Evolutionary conservation across 2,329 filamentous ascomycete species (phyloP).

Genomic region (Sclerotinia sclerotiorum): DNA sequence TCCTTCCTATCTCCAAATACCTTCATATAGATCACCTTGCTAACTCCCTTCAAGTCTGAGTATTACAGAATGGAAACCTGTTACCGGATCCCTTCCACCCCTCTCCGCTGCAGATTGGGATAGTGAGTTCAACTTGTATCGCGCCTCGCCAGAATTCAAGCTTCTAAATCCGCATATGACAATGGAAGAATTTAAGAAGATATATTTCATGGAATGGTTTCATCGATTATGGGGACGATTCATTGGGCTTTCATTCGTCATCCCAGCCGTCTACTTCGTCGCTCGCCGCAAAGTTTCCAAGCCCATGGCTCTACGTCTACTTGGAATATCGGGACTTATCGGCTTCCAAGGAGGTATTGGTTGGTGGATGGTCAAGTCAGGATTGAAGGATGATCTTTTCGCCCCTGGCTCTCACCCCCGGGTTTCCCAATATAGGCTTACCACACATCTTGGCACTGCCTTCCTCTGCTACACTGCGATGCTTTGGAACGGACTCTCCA

Average conservation of each 20-base stretch:
- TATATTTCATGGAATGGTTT: constrained; percentile 99
- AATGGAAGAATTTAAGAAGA: constrained; percentile 92
- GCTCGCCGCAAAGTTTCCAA: constrained; percentile 73
- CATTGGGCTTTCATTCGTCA: constrained; percentile 83
- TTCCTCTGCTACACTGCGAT: constrained; percentile 94
- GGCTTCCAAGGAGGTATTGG: constrained; percentile 94
- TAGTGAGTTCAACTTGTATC: constrained; percentile 89
- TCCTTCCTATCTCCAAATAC: neutral
- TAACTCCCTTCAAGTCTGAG: constrained; percentile 58
- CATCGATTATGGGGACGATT: constrained; percentile 93
- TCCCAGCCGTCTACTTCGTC: constrained; percentile 88
- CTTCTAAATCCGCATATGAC: constrained; percentile 92
- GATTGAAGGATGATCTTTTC: constrained; percentile 93
- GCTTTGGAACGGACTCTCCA: constrained; percentile 82
- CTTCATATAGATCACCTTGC: neutral
- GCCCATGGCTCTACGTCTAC: constrained; percentile 73
- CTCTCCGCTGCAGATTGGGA: constrained; percentile 81
- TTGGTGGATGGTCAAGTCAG: constrained; percentile 99
- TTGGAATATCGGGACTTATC: constrained; percentile 84
- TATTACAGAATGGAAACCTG: constrained; percentile 98
- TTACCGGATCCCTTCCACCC: constrained; percentile 88
- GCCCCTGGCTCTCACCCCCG: constrained; percentile 85
- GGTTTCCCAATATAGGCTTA: constrained; percentile 90
- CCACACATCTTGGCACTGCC: constrained; percentile 84
- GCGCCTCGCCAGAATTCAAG: constrained; percentile 87